phyloP scores from a whole-genome alignment of 768 basidiomycete species.

The Trametes maxima region DNA sequence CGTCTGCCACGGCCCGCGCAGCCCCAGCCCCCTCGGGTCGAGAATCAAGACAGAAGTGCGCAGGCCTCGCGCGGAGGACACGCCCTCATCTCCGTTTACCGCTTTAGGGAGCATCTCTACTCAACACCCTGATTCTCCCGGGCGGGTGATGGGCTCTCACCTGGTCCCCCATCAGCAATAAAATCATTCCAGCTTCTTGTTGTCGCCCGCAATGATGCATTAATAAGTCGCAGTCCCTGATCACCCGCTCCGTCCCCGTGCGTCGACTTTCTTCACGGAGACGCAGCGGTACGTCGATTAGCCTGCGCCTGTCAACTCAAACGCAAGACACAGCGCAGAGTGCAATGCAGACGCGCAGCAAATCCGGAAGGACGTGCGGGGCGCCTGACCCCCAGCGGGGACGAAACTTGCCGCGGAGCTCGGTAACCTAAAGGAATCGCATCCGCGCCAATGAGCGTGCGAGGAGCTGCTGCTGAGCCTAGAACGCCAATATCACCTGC shows the following conservation, averaged over 20 bases:
- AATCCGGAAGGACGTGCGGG: not conserved
- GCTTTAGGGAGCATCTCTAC: slow-evolving; percentile 9
- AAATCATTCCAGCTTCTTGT: slow-evolving; percentile 6
- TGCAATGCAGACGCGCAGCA: not conserved
- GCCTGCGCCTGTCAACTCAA: not conserved
- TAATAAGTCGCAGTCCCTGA: not conserved
- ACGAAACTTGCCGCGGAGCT: not conserved
- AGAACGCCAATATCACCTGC: not conserved
- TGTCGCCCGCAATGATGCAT: slow-evolving; percentile 7
- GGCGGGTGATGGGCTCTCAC: slow-evolving; percentile 9
- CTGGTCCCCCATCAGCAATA: slow-evolving; percentile 15
- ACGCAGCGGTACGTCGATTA: too few relatives aligned
- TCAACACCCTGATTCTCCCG: slow-evolving; percentile 17
- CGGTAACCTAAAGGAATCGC: not conserved
- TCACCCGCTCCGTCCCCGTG: too few relatives aligned
- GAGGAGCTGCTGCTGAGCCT: not conserved
- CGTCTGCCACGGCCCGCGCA: not conserved
- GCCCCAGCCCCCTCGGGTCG: not conserved
- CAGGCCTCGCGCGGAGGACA: not conserved
- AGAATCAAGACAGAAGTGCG: slow-evolving; percentile 3
- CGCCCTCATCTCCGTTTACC: slow-evolving; percentile 13
- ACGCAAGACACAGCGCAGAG: not conserved
- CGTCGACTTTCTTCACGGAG: not conserved
- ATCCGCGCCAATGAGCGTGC: not conserved
- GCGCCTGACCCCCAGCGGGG: not conserved